Conservation (phyloP, 495 filamentous ascomycete species). For the Tetracladium setigerum region DNA sequence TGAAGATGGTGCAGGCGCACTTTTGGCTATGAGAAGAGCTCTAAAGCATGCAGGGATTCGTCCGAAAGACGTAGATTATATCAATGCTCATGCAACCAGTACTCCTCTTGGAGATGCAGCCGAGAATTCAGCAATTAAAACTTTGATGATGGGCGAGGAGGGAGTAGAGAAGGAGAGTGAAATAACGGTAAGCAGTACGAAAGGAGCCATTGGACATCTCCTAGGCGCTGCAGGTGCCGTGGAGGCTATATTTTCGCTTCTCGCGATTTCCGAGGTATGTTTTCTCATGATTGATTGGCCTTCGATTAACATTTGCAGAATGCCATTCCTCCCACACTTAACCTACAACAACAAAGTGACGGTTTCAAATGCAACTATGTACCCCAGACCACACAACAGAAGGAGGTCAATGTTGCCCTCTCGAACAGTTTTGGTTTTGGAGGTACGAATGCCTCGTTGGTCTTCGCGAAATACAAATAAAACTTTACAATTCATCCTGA, state of each 20-base stretch:
- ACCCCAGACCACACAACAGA: conserved; percentile 59
- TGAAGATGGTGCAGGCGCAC: conserved; percentile 71
- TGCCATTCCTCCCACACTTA: conserved; percentile 79
- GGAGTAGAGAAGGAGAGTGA: conserved; percentile 54
- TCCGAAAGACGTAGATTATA: conserved; percentile 73
- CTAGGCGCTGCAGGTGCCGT: conserved; percentile 86
- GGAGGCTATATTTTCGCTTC: conserved; percentile 76
- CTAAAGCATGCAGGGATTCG: conserved; percentile 62
- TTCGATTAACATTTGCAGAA: conserved; percentile 44
- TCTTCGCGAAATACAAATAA: conserved; percentile 52
- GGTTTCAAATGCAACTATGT: conserved; percentile 87
- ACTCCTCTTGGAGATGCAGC: conserved; percentile 80
- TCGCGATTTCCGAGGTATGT: conserved; percentile 50
- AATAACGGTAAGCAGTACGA: conserved; percentile 85
- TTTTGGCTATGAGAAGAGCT: conserved; percentile 77
- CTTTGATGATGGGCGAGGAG: conserved; percentile 64
- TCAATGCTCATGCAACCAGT: conserved; percentile 93
- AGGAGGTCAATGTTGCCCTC: conserved; percentile 64
- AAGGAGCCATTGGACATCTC: conserved; percentile 88
- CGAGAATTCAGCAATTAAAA: conserved; percentile 77
- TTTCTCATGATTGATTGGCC: background rate
- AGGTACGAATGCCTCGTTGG: conserved; percentile 88
- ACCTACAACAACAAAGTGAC: conserved; percentile 58
- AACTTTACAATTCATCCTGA: background rate
- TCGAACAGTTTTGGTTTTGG: conserved; percentile 98